A percentile compares a stretch with the other conserved stretches of the same genome.
phyloP scores from a whole-genome alignment of 2,329 filamentous ascomycete genomes.

The Neonectria punicea region DNA sequence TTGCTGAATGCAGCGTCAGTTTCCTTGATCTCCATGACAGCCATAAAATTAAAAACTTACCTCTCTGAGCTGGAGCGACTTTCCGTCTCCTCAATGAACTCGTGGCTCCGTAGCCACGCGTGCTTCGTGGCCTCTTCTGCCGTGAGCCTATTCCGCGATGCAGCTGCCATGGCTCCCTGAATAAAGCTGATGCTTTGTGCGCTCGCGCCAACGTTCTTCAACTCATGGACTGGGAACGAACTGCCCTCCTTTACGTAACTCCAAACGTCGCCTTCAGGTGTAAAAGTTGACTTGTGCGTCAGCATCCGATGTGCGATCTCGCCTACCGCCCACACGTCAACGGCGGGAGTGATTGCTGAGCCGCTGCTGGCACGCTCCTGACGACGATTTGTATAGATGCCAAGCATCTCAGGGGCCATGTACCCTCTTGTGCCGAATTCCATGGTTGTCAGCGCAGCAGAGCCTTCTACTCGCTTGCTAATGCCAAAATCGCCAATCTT shows the following conservation, averaged over 20 bases:
- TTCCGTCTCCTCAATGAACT: background rate
- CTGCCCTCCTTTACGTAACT: background rate
- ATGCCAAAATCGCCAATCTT: slow-evolving; percentile 18
- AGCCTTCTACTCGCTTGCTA: background rate
- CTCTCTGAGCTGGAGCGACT: background rate
- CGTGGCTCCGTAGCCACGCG: background rate
- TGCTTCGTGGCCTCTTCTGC: background rate
- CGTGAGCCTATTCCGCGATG: background rate
- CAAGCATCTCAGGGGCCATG: slow-evolving; percentile 2
- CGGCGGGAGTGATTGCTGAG: background rate
- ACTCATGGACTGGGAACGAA: background rate
- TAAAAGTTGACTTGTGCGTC: background rate
- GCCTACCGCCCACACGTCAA: slow-evolving; percentile 49
- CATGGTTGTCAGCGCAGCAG: background rate
- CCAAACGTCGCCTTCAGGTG: background rate
- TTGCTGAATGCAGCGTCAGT: too few species aligned
- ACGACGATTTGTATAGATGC: background rate
- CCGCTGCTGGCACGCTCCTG: background rate
- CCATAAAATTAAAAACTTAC: background rate
- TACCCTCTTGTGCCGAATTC: background rate
- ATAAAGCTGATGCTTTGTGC: background rate
- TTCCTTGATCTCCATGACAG: background rate
- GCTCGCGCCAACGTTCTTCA: background rate
- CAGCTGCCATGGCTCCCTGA: background rate
- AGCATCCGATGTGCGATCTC: slow-evolving; percentile 39